Base-by-base conservation (phyloP, 352 stramenopile genomes). In the Phytophthora multivora region DNA sequence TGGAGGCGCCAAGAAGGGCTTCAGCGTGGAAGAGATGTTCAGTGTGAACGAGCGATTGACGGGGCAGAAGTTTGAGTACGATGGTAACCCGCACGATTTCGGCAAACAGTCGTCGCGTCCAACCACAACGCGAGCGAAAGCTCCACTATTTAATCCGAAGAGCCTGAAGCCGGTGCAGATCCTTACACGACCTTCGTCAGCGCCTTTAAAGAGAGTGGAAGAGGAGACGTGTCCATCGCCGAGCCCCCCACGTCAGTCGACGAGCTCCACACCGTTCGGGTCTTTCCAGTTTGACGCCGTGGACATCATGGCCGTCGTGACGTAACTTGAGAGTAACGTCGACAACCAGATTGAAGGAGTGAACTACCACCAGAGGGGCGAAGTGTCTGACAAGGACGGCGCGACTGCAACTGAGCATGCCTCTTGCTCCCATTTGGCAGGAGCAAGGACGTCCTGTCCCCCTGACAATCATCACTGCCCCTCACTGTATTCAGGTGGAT, bases 21-120 rank as follows among this genome's bases (percentile, higher is more conserved):
- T 94, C 70, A 93, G 93, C 48, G 95, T 98, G 42, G 91, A 98
- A 61, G 95, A 98, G 26, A 98, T 98, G 95, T 98, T 98, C 66
- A 87, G 75, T 46, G 86, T 96, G 21, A 98, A 98, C 70, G 93
- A 98, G 79, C 77, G 79, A 54, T 67, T 98, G 30, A 91, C 91
- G 16, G 94, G 94, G 12, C 74, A 89, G 19, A 98, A 97, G 63
- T 96, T 98, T 28, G 86, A 91, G 30, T 98, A 98, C 59, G 90
- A 98, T 76, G 95, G 95, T 19, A 98, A 98, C 68, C 93, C 95
- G 26, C 93, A 98, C 64, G 79, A 97, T 47, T 98, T 98, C 63
- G 91, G 89, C 5, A 97, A 92, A 62, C 73, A 69, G 16, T 66
- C 54, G 45, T 57, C 51, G 33, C 64, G 47, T 11, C 42, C 58